Percentiles rank a stretch among this genome's conserved stretches.
phyloP scores from a whole-genome alignment of 495 filamentous ascomycete species.

The Cladorrhinum samala region DNA sequence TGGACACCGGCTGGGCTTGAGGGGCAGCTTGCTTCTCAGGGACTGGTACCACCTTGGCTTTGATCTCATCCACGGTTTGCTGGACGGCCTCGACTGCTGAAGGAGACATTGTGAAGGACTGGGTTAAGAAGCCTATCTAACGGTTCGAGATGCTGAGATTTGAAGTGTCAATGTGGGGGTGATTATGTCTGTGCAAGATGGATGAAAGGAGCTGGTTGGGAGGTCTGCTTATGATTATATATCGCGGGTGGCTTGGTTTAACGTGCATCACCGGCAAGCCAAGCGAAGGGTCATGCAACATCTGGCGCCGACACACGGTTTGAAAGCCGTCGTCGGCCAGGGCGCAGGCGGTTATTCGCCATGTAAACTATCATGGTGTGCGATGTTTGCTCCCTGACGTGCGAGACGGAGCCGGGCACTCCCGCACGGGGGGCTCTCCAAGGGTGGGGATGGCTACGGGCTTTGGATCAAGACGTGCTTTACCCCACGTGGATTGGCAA shows the following conservation, averaged over 20 bases:
- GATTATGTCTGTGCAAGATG: too few species aligned
- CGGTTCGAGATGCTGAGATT: too few species aligned
- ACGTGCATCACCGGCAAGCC: too few species aligned
- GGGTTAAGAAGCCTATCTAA: too few species aligned
- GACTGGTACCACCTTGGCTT: slow-evolving; percentile 22
- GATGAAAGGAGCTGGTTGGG: too few species aligned
- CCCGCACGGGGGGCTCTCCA: too few species aligned
- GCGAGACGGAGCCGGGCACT: not conserved
- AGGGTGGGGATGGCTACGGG: too few species aligned
- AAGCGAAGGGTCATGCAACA: too few species aligned
- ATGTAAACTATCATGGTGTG: slow-evolving; percentile 14
- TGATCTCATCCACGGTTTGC: slow-evolving; percentile 21
- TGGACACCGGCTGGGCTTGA: not conserved
- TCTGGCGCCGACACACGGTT: not conserved
- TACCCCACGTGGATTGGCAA: slow-evolving; percentile 14
- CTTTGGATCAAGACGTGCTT: slow-evolving; percentile 15
- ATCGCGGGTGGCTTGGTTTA: too few species aligned
- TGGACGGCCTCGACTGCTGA: slow-evolving; percentile 24
- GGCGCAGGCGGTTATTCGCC: not conserved
- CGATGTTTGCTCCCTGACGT: slow-evolving; percentile 19
- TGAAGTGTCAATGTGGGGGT: too few species aligned
- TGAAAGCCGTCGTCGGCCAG: not conserved
- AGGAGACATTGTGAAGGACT: slow-evolving; percentile 28
- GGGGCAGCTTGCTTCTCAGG: slow-evolving; percentile 6
- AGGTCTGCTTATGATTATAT: too few species aligned